Percentiles rank a stretch among this genome's conserved stretches.
phyloP scores from a whole-genome alignment of 805 yeast genomes.

The Saccharomyces paradoxus region DNA sequence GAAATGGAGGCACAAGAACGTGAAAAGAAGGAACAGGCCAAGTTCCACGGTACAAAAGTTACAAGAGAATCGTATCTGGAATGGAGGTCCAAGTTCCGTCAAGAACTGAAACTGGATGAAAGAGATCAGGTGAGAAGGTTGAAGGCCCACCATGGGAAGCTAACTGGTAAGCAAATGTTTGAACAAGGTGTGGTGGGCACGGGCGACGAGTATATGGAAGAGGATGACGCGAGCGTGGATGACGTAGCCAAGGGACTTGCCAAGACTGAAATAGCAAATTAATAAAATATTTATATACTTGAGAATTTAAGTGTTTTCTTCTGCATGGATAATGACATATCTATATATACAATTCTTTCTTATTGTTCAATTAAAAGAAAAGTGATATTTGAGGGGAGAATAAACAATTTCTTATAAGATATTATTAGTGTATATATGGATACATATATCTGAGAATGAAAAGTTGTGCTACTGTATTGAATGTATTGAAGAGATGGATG shows the following conservation, averaged over 20 bases:
- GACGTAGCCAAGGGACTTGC: constrained; percentile 9
- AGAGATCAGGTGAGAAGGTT: constrained; percentile 44
- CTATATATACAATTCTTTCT: neutral
- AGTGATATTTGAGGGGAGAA: neutral
- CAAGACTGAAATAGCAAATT: constrained; percentile 3
- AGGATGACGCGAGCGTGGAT: constrained; percentile 15
- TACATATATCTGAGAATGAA: constrained; percentile 1
- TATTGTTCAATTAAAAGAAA: neutral
- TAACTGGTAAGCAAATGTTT: constrained; percentile 84
- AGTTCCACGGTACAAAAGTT: constrained; percentile 85
- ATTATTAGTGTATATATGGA: constrained; percentile 1
- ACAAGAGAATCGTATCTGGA: constrained; percentile 61
- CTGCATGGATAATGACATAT: neutral
- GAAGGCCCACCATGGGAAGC: constrained; percentile 61
- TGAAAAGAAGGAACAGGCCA: constrained; percentile 80
- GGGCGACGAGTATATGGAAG: constrained; percentile 46
- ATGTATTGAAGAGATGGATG: neutral
- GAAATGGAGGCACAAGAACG: constrained; percentile 52
- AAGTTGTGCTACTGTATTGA: constrained; percentile 13
- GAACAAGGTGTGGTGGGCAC: constrained; percentile 80
- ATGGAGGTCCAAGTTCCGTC: constrained; percentile 70
- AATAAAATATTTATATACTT: neutral
- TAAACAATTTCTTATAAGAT: neutral
- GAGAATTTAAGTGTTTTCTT: neutral
- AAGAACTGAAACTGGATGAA: constrained; percentile 63